Evolutionary conservation across 805 yeast species (phyloP).

Genomic region (Candida manassasensis): DNA sequence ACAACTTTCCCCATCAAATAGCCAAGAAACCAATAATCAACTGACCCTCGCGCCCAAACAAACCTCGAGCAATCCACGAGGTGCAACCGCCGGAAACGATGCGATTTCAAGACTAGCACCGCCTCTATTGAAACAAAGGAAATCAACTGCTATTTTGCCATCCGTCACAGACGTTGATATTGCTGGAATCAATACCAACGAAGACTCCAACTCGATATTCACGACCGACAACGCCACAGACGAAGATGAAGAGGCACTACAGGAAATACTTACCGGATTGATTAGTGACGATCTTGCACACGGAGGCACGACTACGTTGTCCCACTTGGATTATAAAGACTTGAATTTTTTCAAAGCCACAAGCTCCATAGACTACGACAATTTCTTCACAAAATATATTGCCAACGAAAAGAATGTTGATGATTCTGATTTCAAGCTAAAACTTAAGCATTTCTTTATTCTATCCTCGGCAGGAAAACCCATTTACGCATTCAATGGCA

Average conservation of each 20-base stretch:
- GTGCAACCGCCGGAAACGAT: neutral
- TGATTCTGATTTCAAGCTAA: constrained; percentile 19
- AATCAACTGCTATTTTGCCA: constrained; percentile 2
- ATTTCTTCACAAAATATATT: constrained; percentile 15
- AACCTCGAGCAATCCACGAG: no score
- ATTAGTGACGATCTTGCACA: constrained; percentile 6
- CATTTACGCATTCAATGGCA: constrained; percentile 72
- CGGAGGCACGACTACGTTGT: constrained; percentile 2
- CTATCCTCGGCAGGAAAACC: constrained; percentile 87
- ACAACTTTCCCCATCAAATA: no score
- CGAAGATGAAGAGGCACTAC: constrained; percentile 4
- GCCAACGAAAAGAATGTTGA: constrained; percentile 13
- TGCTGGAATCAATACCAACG: neutral
- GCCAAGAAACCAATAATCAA: no score
- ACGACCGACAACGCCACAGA: neutral
- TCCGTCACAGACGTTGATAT: constrained; percentile 3
- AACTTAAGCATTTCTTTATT: constrained; percentile 68
- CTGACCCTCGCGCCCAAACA: no score
- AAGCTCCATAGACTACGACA: constrained; percentile 5
- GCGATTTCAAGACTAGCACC: neutral
- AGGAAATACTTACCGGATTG: constrained; percentile 2
- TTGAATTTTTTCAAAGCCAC: constrained; percentile 12
- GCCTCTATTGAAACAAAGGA: neutral
- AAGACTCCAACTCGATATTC: neutral
- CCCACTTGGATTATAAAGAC: constrained; percentile 7